Percentiles rank a stretch among this genome's conserved stretches.
Conservation (phyloP, 257 asterid genomes). For the Catharanthus roseus region DNA sequence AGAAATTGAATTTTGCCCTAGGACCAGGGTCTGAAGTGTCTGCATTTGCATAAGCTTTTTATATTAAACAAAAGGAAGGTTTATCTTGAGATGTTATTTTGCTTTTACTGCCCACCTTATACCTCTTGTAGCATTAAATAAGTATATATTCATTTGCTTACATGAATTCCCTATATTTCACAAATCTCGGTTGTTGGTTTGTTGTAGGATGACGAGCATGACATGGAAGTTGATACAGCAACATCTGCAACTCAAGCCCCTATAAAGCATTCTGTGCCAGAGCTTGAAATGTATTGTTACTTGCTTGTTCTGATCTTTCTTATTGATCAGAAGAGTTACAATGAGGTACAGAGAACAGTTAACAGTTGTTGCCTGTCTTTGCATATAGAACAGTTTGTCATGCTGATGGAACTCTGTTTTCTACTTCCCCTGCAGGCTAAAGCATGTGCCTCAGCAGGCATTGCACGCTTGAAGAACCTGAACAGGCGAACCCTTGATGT, state of each 20-base stretch:
- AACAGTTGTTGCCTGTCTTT: neutral
- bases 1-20: neutral
- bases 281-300: slow-evolving; percentile 75
- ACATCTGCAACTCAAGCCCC: slow-evolving; percentile 54
- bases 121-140: neutral
- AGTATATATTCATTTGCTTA: neutral
- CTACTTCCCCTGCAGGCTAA: slow-evolving; percentile 56
- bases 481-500: slow-evolving; percentile 80
- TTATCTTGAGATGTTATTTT: neutral
- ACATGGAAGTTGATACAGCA: slow-evolving; percentile 77
- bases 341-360: slow-evolving; percentile 38
- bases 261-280: slow-evolving; percentile 61
- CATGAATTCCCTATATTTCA: neutral
- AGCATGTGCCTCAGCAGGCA: slow-evolving; percentile 83
- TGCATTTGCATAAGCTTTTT: no score
- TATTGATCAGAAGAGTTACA: slow-evolving; percentile 70
- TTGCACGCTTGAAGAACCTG: slow-evolving; percentile 69
- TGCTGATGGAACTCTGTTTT: neutral
- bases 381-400: neutral
- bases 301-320: slow-evolving; percentile 67
- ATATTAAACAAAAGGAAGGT: neutral
- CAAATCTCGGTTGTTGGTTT: slow-evolving; percentile 16
- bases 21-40: no score
- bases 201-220: slow-evolving; percentile 59
- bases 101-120: neutral